Evolutionary conservation across 2,329 filamentous ascomycete genomes (phyloP).

Genomic region (Aspergillus texensis): DNA sequence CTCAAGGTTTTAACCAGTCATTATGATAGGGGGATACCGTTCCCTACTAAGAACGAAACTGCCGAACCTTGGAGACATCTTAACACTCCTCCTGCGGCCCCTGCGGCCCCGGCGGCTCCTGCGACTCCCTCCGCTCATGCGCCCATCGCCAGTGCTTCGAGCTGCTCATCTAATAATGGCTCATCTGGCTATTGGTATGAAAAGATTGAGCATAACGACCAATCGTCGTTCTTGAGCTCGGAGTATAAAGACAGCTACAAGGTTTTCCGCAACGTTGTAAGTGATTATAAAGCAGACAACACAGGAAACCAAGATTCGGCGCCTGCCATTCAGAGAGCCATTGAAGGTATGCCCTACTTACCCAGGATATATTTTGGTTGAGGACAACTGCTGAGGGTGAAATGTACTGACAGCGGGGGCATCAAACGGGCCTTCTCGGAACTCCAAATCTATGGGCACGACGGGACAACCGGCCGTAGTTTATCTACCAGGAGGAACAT

Average conservation of each 20-base stretch:
- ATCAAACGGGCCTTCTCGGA: conserved; percentile 28
- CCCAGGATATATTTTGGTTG: neutral
- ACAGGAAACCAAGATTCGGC: conserved; percentile 34
- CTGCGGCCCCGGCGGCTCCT: conserved; percentile 13
- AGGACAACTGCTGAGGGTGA: neutral
- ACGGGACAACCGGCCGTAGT: conserved; percentile 35
- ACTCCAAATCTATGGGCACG: conserved; percentile 30
- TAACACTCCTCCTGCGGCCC: conserved; percentile 7
- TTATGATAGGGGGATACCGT: conserved; percentile 24
- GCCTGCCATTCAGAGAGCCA: conserved; percentile 32
- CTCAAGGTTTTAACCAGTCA: neutral
- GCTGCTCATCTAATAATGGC: neutral
- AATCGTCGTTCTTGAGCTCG: conserved; percentile 30
- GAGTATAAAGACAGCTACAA: conserved; percentile 32
- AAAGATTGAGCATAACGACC: conserved; percentile 30
- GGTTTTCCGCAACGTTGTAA: conserved; percentile 42
- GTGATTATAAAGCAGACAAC: conserved; percentile 37
- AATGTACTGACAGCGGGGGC: conserved; percentile 23
- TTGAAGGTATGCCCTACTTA: conserved; percentile 24
- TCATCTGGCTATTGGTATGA: conserved; percentile 32
- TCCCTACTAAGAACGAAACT: conserved; percentile 19
- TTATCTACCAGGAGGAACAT: conserved; percentile 34
- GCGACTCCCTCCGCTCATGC: conserved; percentile 16
- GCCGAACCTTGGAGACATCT: conserved; percentile 22
- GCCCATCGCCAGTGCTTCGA: neutral